A percentile compares a stretch with the other conserved stretches of the same genome.
These are phyloP conservation scores for Leishmania turanica DNA, from an alignment of 208 protist species.

Conservation along the genomic window DNA sequence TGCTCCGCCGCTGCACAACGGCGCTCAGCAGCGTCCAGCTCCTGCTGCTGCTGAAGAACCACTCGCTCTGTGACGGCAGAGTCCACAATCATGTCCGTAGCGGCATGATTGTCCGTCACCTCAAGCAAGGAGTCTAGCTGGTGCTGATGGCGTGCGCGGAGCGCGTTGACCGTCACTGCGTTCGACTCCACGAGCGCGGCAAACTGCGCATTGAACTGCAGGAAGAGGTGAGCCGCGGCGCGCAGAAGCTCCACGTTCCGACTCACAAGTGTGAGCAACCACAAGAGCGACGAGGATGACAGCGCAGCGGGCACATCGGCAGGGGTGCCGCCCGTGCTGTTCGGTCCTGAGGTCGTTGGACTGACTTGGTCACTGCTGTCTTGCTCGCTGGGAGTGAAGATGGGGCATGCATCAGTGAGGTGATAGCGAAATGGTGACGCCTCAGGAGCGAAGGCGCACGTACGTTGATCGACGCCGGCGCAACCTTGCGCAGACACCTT, in stretches of 20 bases:
- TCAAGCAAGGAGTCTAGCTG: slow-evolving; percentile 65
- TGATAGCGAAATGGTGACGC: slow-evolving; percentile 10
- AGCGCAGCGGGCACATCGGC: not conserved
- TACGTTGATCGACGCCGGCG: too few species aligned
- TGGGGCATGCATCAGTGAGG: slow-evolving; percentile 16
- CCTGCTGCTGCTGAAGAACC: slow-evolving; percentile 64
- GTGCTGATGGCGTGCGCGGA: slow-evolving; percentile 57
- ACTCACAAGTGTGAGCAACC: slow-evolving; percentile 68
- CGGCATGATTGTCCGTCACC: slow-evolving; percentile 40
- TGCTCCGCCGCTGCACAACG: slow-evolving; percentile 23
- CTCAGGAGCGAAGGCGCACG: not conserved
- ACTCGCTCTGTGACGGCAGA: slow-evolving; percentile 56
- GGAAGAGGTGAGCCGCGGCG: slow-evolving; percentile 51
- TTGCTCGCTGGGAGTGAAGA: slow-evolving; percentile 7
- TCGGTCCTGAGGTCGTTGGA: not conserved
- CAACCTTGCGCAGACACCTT: not conserved
- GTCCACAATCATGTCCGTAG: slow-evolving; percentile 64
- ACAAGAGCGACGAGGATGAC: slow-evolving; percentile 38
- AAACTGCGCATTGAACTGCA: slow-evolving; percentile 66
- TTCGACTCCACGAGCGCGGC: slow-evolving; percentile 26
- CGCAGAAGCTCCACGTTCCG: slow-evolving; percentile 54
- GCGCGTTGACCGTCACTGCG: slow-evolving; percentile 20
- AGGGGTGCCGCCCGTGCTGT: not conserved
- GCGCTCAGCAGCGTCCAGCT: slow-evolving; percentile 51
- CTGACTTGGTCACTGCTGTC: not conserved